phyloP scores from a whole-genome alignment of 108 stramenopile genomes.

The Cylindrotheca fusiformis region DNA sequence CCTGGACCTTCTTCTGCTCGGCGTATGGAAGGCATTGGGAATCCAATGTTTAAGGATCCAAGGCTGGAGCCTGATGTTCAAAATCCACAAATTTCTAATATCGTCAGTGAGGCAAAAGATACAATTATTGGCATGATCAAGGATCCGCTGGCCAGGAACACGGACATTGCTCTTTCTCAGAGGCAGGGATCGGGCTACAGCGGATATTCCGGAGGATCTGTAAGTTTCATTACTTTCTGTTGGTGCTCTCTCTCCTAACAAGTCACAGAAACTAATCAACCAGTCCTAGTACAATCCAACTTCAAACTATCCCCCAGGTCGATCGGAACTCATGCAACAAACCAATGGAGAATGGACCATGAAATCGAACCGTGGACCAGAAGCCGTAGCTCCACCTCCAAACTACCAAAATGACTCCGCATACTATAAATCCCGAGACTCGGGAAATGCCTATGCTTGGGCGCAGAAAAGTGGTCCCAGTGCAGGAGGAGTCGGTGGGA shows the following conservation, averaged over 20 bases:
- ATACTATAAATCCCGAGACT: slow-evolving; percentile 67
- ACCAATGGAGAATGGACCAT: slow-evolving; percentile 90
- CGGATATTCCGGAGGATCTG: slow-evolving; percentile 43
- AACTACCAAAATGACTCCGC: slow-evolving; percentile 44
- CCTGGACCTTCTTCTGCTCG: slow-evolving; percentile 27
- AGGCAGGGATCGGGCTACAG: slow-evolving; percentile 14
- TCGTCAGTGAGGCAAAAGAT: slow-evolving; percentile 59
- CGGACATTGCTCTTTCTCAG: slow-evolving; percentile 14
- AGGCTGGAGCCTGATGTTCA: slow-evolving; percentile 39
- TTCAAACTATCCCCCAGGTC: slow-evolving; percentile 54
- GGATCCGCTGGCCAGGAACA: slow-evolving; percentile 81
- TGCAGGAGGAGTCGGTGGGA: slow-evolving; percentile 57
- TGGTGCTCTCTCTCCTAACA: neutral
- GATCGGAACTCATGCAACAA: slow-evolving; percentile 58
- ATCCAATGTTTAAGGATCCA: slow-evolving; percentile 87
- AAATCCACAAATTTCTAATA: slow-evolving; percentile 33
- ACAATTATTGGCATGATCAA: slow-evolving; percentile 81
- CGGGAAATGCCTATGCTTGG: slow-evolving; percentile 54
- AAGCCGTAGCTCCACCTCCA: slow-evolving; percentile 43
- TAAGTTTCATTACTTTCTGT: slow-evolving; percentile 10
- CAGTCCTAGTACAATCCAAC: neutral
- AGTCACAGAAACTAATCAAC: no score
- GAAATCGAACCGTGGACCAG: slow-evolving; percentile 84
- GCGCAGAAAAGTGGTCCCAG: slow-evolving; percentile 29
- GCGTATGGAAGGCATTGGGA: slow-evolving; percentile 89